Evolutionary conservation across 1,284 basidiomycete species (phyloP).

Genomic region (Pyrrhoderma lamaoense): DNA sequence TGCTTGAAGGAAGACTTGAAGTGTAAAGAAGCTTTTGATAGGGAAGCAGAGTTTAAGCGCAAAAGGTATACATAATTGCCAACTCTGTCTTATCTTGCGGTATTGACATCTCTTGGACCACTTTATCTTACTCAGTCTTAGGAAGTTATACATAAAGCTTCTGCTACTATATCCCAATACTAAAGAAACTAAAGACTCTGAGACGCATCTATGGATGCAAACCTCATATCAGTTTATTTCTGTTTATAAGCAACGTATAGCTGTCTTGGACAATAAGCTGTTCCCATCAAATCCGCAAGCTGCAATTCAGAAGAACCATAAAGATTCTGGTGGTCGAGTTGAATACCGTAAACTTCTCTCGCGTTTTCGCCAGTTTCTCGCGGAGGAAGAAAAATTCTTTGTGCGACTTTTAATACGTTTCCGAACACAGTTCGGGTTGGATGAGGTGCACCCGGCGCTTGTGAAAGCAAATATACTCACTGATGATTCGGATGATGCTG

Average conservation of each 20-base stretch:
- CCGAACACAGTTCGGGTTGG: constrained; percentile 58
- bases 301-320: constrained; percentile 29
- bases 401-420: constrained; percentile 66
- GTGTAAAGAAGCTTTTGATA: constrained; percentile 70
- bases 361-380: constrained; percentile 80
- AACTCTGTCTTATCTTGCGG: constrained; percentile 2
- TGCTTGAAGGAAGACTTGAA: constrained; percentile 64
- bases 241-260: constrained; percentile 72
- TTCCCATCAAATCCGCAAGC: constrained; percentile 40
- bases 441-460: constrained; percentile 51
- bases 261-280: constrained; percentile 55
- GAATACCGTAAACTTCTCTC: constrained; percentile 83
- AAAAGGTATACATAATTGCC: constrained; percentile 57
- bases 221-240: constrained; percentile 85
- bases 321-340: constrained; percentile 42
- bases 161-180: constrained; percentile 70
- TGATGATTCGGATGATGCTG: constrained; percentile 28
- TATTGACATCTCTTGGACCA: neutral
- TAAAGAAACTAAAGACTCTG: constrained; percentile 72
- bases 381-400: constrained; percentile 87
- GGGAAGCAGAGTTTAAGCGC: constrained; percentile 76
- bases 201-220: constrained; percentile 85
- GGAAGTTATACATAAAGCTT: constrained; percentile 68
- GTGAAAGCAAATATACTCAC: constrained; percentile 47
- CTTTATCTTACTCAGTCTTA: constrained; percentile 44